Percentiles rank a stretch among this genome's conserved stretches.
These are phyloP conservation scores for Tetramitus jugosus DNA, from an alignment of 208 protist species.

Conservation along the genomic window DNA sequence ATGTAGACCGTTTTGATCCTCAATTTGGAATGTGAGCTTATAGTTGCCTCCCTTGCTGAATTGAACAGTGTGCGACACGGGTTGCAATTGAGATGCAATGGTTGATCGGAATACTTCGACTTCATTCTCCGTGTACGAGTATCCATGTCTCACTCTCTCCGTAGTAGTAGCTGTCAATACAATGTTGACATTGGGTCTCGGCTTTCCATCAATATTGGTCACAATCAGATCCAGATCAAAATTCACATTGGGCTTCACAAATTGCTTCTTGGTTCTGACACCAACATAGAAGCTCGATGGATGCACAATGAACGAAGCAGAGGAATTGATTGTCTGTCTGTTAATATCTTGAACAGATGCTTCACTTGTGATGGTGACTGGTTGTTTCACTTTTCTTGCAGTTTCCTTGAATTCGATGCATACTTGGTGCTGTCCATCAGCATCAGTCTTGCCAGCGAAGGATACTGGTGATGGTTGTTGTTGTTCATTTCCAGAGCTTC, in stretches of 20 bases:
- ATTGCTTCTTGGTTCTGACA: neutral
- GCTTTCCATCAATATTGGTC: neutral
- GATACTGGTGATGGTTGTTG: too few relatives aligned
- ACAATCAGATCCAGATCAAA: neutral
- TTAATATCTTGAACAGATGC: constrained; percentile 15
- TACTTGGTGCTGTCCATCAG: neutral
- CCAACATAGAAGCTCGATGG: neutral
- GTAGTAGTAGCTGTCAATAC: too few relatives aligned
- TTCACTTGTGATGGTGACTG: neutral
- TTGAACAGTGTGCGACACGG: too few relatives aligned
- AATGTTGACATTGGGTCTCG: too few relatives aligned
- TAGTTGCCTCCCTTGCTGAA: too few relatives aligned
- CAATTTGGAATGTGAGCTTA: too few relatives aligned
- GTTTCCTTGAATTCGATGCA: neutral
- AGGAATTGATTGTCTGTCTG: neutral
- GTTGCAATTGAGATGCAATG: too few relatives aligned
- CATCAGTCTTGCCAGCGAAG: neutral
- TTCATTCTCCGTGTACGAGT: too few relatives aligned
- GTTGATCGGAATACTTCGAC: too few relatives aligned
- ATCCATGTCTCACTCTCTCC: too few relatives aligned
- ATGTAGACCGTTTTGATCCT: too few relatives aligned
- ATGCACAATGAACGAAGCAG: neutral
- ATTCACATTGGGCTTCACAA: neutral
- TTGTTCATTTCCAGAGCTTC: neutral
- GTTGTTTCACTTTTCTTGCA: neutral